Percentiles rank a stretch among this genome's conserved stretches.
Evolutionary conservation across 2,329 filamentous ascomycete species (phyloP).

Genomic region (Ceratocystis smalleyi): DNA sequence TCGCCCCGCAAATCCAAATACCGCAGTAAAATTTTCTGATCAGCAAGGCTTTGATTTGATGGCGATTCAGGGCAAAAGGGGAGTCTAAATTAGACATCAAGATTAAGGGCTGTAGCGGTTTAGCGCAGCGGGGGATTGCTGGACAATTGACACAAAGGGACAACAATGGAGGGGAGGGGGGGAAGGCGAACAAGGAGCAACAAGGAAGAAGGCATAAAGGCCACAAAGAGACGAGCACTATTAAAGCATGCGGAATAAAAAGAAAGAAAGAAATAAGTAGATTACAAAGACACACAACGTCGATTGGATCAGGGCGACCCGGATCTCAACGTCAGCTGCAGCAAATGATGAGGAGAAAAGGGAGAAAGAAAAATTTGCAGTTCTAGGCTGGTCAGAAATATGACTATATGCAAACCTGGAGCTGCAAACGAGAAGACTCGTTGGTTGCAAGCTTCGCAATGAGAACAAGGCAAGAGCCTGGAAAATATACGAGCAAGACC

Average conservation of each 20-base stretch:
- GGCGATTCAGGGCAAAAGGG: background rate
- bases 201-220: background rate
- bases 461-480: background rate
- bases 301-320: background rate
- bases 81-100: background rate
- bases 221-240: background rate
- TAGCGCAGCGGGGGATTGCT: background rate
- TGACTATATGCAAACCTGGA: background rate
- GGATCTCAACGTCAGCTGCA: background rate
- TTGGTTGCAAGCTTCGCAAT: background rate
- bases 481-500: background rate
- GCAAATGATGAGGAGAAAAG: background rate
- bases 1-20: background rate
- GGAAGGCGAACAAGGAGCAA: background rate
- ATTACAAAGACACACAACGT: background rate
- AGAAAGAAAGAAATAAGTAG: background rate
- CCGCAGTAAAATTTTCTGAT: background rate
- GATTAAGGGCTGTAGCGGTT: background rate
- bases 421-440: background rate
- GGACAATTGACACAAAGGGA: conserved; percentile 6
- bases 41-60: background rate
- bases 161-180: background rate
- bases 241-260: background rate
- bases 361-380: background rate
- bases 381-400: background rate